Base-by-base conservation (phyloP, 179 eudicot genomes). In the Corrigiola litoralis region DNA sequence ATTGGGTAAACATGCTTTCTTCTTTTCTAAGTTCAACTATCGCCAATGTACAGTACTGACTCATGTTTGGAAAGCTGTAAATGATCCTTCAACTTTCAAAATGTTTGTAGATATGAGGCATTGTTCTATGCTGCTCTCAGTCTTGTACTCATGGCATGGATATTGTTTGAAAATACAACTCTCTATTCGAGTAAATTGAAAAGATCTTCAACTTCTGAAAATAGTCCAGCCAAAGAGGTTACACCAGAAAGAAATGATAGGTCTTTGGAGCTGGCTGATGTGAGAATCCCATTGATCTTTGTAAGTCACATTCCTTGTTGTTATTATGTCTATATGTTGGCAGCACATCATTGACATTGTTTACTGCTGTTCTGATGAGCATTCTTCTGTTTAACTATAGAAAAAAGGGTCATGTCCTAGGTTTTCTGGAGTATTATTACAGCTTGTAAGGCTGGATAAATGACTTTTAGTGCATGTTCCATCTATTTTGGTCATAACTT, bases 121-220 rank as follows among this genome's bases (percentile, higher is more conserved):
- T 68, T 86, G 21, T 94, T 94, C 65, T 94, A 94, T 74, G 79
- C 87, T 72, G 85, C 91, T 49, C 91, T 94, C 78, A 88, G 78
- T 48, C 94, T 94, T 70, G 89, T 74, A 42, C 97, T 94, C 36
- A 72, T 94, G 83, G 91, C 91, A 38, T 94, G 99, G 99, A 82
- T 94, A 72, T 69, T 90, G n/a, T 85, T 82, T 69, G 99, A 94
- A 73, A 90, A 87, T 67, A 81, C 89, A 21, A 57, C 74, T 59
- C 80, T 86, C 61, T 68, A 78, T 66, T 37, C 45, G 52, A 80
- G 78, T 65, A 78, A 80, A 75, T 61, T 34, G 52, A 78, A 76
- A 58, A 66, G 63, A 56, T 69, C 81, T 45, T 71, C 85, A 72
- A 57, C 55, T 33, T 73, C 81, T 54, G 58, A 33, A 28, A 70